Evolutionary conservation across 441 rosid species (phyloP).

Genomic region (Adansonia madagascariensis): DNA sequence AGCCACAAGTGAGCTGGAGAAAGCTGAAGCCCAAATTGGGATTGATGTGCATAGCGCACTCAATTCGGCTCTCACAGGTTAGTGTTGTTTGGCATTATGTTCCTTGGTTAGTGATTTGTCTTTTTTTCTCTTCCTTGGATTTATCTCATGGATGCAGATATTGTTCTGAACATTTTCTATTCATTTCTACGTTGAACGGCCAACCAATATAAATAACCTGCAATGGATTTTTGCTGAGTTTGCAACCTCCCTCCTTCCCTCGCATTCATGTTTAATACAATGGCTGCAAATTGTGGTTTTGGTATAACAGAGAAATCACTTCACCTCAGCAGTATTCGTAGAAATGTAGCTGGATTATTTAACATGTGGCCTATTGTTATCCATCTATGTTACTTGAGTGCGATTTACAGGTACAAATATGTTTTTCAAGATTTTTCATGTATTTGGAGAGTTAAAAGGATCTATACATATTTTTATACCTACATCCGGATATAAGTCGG

Average conservation of each 20-base stretch:
- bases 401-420: too few species aligned
- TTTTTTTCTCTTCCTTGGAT: not conserved
- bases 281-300: not conserved
- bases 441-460: too few species aligned
- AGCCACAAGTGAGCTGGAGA: too few species aligned
- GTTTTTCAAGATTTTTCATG: too few species aligned
- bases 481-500: too few species aligned
- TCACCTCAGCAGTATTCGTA: not conserved
- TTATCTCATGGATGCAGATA: not conserved
- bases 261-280: too few species aligned
- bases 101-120: conserved; percentile 9
- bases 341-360: not conserved
- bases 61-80: too few species aligned
- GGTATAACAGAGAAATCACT: not conserved
- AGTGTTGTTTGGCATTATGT: not conserved
- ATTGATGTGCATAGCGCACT: too few species aligned
- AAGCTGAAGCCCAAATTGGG: too few species aligned
- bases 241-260: too few species aligned
- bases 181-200: not conserved
- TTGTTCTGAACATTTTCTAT: not conserved
- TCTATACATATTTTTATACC: too few species aligned
- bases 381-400: too few species aligned
- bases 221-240: not conserved
- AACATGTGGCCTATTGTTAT: not conserved
- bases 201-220: conserved; percentile 1